Percentiles rank a stretch among this genome's conserved stretches.
These are phyloP conservation scores for Kluyveromyces sp. DNA, from an alignment of 1,139 yeast genomes.

Conservation along the genomic window DNA sequence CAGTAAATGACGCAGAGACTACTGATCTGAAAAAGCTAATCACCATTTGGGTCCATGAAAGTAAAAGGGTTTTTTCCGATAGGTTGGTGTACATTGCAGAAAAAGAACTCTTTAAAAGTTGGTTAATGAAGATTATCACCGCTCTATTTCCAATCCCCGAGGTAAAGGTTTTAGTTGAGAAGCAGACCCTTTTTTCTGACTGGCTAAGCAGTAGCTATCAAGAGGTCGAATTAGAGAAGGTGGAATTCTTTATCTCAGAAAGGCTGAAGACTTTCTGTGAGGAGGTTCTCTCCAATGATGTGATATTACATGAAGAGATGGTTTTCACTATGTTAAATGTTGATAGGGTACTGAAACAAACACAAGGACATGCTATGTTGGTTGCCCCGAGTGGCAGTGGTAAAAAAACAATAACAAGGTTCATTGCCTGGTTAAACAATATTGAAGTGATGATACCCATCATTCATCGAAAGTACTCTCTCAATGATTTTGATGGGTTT, in stretches of 20 bases:
- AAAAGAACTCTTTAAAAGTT: constrained; percentile 43
- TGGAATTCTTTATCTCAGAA: constrained; percentile 52
- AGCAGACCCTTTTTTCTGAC: constrained; percentile 49
- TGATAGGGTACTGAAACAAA: constrained; percentile 76
- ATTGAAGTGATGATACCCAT: constrained; percentile 52
- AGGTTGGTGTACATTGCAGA: constrained; percentile 49
- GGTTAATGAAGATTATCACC: constrained; percentile 37
- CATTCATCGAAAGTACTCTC: constrained; percentile 48
- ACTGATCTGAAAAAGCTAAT: constrained; percentile 34
- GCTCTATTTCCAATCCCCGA: constrained; percentile 45
- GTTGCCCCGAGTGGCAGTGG: constrained; percentile 88
- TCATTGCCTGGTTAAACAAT: constrained; percentile 93
- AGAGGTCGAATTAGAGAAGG: constrained; percentile 45
- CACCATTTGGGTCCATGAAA: constrained; percentile 79
- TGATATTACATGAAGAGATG: constrained; percentile 64
- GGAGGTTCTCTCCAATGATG: constrained; percentile 57
- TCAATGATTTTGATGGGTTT: constrained; percentile 61
- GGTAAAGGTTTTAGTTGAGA: constrained; percentile 39
- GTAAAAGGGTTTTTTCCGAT: constrained; percentile 68
- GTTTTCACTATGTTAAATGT: constrained; percentile 71
- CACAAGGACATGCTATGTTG: constrained; percentile 84
- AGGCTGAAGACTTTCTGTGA: constrained; percentile 69
- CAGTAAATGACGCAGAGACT: constrained; percentile 37
- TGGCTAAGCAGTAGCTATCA: constrained; percentile 67
- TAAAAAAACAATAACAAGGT: constrained; percentile 64